Evolutionary conservation across 2,329 filamentous ascomycete genomes (phyloP).

Genomic region (Trichoderma guizhouense): DNA sequence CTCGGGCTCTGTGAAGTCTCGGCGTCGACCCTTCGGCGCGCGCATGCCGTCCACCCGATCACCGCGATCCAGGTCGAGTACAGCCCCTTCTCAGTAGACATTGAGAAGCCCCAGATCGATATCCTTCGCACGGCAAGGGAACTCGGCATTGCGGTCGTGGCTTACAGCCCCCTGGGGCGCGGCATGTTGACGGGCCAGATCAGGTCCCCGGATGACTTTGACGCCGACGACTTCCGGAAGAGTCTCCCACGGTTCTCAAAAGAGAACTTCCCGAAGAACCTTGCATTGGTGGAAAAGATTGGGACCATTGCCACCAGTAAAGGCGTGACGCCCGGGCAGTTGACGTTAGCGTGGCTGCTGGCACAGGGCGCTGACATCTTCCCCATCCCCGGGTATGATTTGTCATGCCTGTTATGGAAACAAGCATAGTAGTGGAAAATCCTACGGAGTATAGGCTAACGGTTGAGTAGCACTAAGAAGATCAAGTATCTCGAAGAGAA

Average conservation of each 20-base stretch:
- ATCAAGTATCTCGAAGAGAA: constrained; percentile 48
- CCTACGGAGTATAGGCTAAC: background rate
- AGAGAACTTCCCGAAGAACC: constrained; percentile 42
- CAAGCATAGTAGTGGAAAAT: too few species aligned
- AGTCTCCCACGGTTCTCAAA: constrained; percentile 20
- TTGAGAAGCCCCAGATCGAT: constrained; percentile 50
- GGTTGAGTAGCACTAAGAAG: constrained; percentile 38
- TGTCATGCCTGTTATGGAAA: background rate
- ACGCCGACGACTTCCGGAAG: constrained; percentile 39
- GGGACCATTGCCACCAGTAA: constrained; percentile 50
- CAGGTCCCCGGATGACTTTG: constrained; percentile 44
- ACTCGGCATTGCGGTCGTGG: constrained; percentile 54
- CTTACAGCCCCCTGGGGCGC: constrained; percentile 58
- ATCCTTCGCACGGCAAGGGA: constrained; percentile 55
- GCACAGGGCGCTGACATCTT: constrained; percentile 58
- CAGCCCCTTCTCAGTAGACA: constrained; percentile 52
- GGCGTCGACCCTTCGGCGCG: constrained; percentile 48
- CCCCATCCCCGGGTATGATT: constrained; percentile 47
- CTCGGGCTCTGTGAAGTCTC: constrained; percentile 54
- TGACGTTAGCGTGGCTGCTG: constrained; percentile 62
- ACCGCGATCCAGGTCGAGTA: constrained; percentile 54
- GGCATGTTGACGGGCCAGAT: constrained; percentile 54
- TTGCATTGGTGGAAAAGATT: constrained; percentile 50
- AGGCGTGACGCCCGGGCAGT: constrained; percentile 51
- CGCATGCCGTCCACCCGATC: constrained; percentile 48